These are phyloP conservation scores for Populus hybrid DNA, from an alignment of 441 rosid genomes.

Conservation along the genomic window DNA sequence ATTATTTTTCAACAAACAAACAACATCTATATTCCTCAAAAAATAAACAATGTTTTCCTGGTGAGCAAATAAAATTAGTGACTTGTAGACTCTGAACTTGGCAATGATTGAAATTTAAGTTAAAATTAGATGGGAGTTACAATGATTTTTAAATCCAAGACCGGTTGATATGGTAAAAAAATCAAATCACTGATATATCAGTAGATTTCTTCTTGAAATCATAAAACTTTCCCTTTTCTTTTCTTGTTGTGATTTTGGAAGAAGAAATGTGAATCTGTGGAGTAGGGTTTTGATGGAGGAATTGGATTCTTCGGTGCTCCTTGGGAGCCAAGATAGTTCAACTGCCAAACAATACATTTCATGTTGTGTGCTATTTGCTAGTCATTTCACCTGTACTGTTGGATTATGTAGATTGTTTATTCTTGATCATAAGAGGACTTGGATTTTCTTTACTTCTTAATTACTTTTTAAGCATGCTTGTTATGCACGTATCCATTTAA, in stretches of 20 bases:
- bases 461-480: background rate
- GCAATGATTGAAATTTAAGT: no score
- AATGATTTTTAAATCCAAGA: no score
- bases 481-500: background rate
- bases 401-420: conserved; percentile 7
- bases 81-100: no score
- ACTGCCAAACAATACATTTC: conserved; percentile 31
- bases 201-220: background rate
- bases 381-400: conserved; percentile 9
- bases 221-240: background rate
- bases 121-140: no score
- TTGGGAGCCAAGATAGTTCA: conserved; percentile 70
- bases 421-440: no score
- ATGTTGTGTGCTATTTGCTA: background rate
- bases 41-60: no score
- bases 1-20: no score
- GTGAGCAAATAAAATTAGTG: no score
- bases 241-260: background rate
- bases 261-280: background rate
- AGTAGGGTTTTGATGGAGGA: conserved; percentile 37
- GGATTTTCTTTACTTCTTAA: background rate
- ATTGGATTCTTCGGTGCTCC: conserved; percentile 60
- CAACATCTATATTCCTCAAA: no score
- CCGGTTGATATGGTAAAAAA: no score
- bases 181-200: no score